Base-by-base conservation (phyloP, 306 rosid species). In the Hippophae tibetana region DNA sequence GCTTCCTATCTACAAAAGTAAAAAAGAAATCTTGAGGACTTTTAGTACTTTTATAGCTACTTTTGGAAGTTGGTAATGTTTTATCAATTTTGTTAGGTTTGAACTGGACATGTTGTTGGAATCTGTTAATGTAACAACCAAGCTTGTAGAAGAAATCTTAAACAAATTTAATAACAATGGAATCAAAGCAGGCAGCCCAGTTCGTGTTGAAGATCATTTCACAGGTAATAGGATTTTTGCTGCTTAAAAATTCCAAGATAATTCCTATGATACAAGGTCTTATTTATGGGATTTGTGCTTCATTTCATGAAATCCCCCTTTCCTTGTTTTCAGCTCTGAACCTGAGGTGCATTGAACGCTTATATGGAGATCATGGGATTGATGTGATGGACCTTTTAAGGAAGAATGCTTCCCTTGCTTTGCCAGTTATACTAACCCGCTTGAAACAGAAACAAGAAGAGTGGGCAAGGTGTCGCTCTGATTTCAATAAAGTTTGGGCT, bases 301-400 rank as follows among this genome's bases (percentile, higher is more conserved):
- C 56, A 67, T 63, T 52, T 71, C 51, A 67, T 83, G 68, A 79
- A 7, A 41, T 51, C 44, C 38, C 43, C 50, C 66, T 31, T 10
- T 58, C 42, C 69, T 50, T 62, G 63, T 9, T 46, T 74, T 64
- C 69, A 93, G 99, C 94, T 52, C 72, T 93, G 81, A 86, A 93
- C 69, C 82, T 82, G 52, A 82, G 99, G 86, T 93, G 99, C 72
- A 76, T 93, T 52, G 99, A 93, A 68, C 86, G 99, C 46, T 75
- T 93, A 63, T 93, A 93, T 74, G 99, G 99, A 74, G 99, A 93
- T 80, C 99, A 93, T 59, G 99, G 97, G 63, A 94, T 93, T 58
- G 99, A 93, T 82, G 94, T 79, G 67, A 75, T 88, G 86, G 97
- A 93, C 46, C 97, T 88, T 78, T 69, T 93, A 65, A 84, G 72